Percentiles rank a stretch among this genome's conserved stretches.
Evolutionary conservation across 148 eudicot genomes (phyloP).

Genomic region (Talinum fruticosum): DNA sequence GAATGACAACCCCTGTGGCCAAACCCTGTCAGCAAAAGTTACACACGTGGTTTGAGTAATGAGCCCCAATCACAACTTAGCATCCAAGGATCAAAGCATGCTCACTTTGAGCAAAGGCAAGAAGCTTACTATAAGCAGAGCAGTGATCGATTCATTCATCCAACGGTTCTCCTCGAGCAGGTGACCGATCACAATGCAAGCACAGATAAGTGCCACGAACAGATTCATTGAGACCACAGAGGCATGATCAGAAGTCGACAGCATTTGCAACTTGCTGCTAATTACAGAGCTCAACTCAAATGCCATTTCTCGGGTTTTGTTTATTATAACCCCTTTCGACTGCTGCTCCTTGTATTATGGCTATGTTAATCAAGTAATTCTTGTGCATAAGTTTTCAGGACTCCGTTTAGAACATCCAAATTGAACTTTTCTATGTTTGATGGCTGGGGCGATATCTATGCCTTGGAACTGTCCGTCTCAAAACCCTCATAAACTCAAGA

Average conservation of each 20-base stretch:
- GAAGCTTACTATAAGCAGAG: constrained; percentile 49
- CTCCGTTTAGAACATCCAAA: constrained; percentile 13
- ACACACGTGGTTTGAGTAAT: constrained; percentile 2
- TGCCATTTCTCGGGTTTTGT: constrained; percentile 29
- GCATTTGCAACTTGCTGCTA: constrained; percentile 25
- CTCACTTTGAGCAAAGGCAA: background rate
- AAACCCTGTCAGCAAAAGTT: constrained; percentile 47
- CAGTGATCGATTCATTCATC: constrained; percentile 71
- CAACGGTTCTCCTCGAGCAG: constrained; percentile 68
- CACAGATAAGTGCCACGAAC: constrained; percentile 66
- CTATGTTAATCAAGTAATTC: background rate
- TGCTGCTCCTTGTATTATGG: background rate
- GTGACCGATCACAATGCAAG: constrained; percentile 68
- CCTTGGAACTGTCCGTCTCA: constrained; percentile 29
- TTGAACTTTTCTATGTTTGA: background rate
- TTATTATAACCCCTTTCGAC: background rate
- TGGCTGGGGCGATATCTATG: constrained; percentile 9
- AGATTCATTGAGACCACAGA: constrained; percentile 64
- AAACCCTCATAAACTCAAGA: constrained; percentile 23
- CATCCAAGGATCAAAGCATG: background rate
- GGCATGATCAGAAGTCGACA: constrained; percentile 53
- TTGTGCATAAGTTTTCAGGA: background rate
- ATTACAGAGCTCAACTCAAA: constrained; percentile 29
- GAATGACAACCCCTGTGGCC: constrained; percentile 51
- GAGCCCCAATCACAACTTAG: background rate